Base-by-base conservation (phyloP, 768 basidiomycete genomes). In the Phlebiopsis gigantea region DNA sequence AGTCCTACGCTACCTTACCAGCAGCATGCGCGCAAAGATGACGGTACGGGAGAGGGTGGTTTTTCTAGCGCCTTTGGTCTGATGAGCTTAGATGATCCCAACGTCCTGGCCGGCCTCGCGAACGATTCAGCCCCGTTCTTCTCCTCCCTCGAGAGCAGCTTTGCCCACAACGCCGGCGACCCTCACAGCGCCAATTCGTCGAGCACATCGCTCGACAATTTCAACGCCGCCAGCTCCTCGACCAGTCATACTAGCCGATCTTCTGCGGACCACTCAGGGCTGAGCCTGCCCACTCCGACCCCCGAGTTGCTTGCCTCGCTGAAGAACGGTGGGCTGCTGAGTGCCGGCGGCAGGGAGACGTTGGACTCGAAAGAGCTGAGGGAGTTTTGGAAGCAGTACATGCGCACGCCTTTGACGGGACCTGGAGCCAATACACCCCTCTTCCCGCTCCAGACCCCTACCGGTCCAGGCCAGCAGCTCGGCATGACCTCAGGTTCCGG, bases 371-470 rank as follows among this genome's bases (percentile, higher is more conserved):
- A 64, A 57, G 84, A 88, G 61, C 64, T 88, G 65, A 73, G 78
- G 47, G 85, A 88, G 53, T 82, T 88, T 60, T 90, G 88, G 88
- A 88, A 78, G 68, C 75, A 82, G 61, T 90, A 85, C 63, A 77
- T 90, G 73, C 78, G 82, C 39, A 89, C 87, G 21, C 88, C 88
- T 24, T 66, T 84, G 45, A 70, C 72, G 17, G 75, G 73, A 0
- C 68, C 75, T n/a, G 50, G 51, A 21, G 39, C 44, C 2, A 48
- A 62, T 43, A 49, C 59, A 22, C 12, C 7, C 53, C 53, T 15
- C 30, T 63, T 65, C 44, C 59, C 53, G 25, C 60, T 60, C 57
- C 63, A 57, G 8, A 61, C 34, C 15, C 65, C 58, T 14, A 62
- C 64, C 1, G 63, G 60, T 3, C 62, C 63, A 1, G 64, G 68